Evolutionary conservation across 768 basidiomycete genomes (phyloP), one percentile per base, ranked within the genome.

Genomic region (Crassisporium funariophilum): DNA sequence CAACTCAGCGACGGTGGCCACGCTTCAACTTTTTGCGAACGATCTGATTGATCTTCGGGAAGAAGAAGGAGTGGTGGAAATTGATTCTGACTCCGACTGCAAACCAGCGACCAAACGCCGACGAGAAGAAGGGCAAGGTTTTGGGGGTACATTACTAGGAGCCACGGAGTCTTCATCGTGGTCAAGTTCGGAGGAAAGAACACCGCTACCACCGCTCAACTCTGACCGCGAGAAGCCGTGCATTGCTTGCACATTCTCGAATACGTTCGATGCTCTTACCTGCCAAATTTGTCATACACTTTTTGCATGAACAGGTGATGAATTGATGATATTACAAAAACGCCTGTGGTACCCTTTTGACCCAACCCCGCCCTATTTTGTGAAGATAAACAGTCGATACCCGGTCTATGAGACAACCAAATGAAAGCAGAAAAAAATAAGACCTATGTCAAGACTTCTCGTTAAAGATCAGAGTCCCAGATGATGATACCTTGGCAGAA

Each of bases 131-230:
- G 83, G 77, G 10, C 74, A 71, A 52, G 89, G 84, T 2, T 91
- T 91, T 61, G 77, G 77, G 41, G 88, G 89, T 19, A 91, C 89
- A 17, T 62, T 90, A 35, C 73, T 91, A 23, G 79, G 79, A 35
- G 53, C 61, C 63, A 41, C 46, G 20, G 61, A 61, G 25, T 55
- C 46, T 10, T 50, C 59, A 5, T n/a, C n/a, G n/a, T 55, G 54
- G 52, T 55, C 61, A 1, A 62, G 59, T 51, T 65, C 65, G 27
- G 50, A 58, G 24, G 64, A 65, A 12, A 48, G 54, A 34, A 57
- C 48, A 21, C 55, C 58, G 6, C 36, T 35, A 16, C 33, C 36
- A 9, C 21, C 42, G 55, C 34, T 56, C 59, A 20, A 23, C 38
- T 53, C 53, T 52, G 46, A 53, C 34, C 24, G 50, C 10, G 60